phyloP scores from a whole-genome alignment of 345 rosid genomes.

The Rhodomyrtus tomentosa region DNA sequence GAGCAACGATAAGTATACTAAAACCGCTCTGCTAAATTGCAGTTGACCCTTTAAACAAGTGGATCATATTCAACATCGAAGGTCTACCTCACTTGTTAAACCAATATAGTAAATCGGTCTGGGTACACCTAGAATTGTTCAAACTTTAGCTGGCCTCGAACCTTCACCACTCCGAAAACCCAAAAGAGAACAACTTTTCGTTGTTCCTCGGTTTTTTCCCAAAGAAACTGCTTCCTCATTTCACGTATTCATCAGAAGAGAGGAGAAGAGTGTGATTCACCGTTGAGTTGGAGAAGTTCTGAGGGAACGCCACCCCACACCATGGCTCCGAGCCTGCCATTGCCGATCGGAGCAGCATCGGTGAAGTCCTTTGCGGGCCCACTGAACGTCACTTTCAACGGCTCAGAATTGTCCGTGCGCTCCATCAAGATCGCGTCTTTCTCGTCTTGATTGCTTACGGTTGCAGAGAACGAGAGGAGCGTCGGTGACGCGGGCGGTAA shows the following conservation, averaged over 20 bases:
- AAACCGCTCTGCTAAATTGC: not conserved
- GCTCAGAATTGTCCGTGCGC: not conserved
- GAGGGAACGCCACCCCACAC: slow-evolving; percentile 78
- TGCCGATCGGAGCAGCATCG: slow-evolving; percentile 77
- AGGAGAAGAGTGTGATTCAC: slow-evolving; percentile 11
- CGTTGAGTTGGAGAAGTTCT: slow-evolving; percentile 68
- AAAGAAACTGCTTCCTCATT: not conserved
- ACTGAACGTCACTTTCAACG: slow-evolving; percentile 47
- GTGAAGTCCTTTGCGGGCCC: slow-evolving; percentile 79
- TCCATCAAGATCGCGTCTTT: not conserved
- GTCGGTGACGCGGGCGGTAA: too few relatives aligned
- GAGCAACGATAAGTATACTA: not conserved
- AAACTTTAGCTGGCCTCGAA: not conserved
- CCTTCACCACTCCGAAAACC: not conserved
- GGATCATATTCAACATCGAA: not conserved
- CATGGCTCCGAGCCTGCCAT: slow-evolving; percentile 93
- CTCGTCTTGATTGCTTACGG: not conserved
- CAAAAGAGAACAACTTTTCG: not conserved
- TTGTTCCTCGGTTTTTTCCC: not conserved
- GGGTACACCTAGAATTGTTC: not conserved
- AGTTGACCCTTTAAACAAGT: not conserved
- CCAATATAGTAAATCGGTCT: not conserved
- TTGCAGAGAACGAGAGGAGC: not conserved
- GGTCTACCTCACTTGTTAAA: not conserved
- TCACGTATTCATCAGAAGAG: not conserved